Evolutionary conservation across 352 stramenopile genomes (phyloP).

Genomic region (Pythium scleroteichum): DNA sequence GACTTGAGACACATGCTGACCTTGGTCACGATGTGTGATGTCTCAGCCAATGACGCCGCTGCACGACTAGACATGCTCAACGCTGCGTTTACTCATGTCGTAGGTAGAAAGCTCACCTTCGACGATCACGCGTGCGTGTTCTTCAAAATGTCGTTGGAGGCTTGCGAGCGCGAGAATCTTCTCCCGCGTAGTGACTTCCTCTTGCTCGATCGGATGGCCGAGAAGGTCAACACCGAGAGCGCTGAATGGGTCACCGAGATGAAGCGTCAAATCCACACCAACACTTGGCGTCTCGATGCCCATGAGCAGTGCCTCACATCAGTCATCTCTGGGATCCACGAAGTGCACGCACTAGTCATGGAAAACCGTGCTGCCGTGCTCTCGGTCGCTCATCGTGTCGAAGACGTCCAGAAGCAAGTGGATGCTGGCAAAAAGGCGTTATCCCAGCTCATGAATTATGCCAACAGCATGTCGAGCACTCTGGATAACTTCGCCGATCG

Average conservation of each 20-base stretch:
- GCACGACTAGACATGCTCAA: slow-evolving; percentile 11
- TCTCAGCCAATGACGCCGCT: slow-evolving; percentile 1
- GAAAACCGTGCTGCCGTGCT: slow-evolving; percentile 5
- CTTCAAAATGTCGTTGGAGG: slow-evolving; percentile 35
- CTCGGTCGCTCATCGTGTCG: not conserved
- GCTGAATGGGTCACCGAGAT: slow-evolving; percentile 14
- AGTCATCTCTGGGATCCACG: slow-evolving; percentile 5
- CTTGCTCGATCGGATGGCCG: slow-evolving; percentile 5
- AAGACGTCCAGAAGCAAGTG: slow-evolving; percentile 2
- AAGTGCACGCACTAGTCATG: slow-evolving; percentile 3
- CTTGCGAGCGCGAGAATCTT: slow-evolving; percentile 23
- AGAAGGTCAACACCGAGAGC: slow-evolving; percentile 23
- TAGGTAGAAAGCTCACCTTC: slow-evolving; percentile 32
- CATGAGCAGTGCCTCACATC: slow-evolving; percentile 5
- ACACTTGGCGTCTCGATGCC: slow-evolving; percentile 15
- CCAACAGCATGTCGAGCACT: no score
- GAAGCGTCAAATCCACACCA: slow-evolving; percentile 4
- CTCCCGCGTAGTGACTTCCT: slow-evolving; percentile 10
- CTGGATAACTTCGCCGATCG: no score
- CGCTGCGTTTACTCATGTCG: slow-evolving; percentile 29
- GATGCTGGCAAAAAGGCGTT: not conserved
- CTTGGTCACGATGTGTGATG: not conserved
- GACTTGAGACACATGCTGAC: slow-evolving; percentile 4
- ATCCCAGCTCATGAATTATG: no score
- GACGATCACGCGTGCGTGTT: slow-evolving; percentile 28